Evolutionary conservation across 1,139 yeast species (phyloP).

Genomic region (Lipomyces yarrowii): DNA sequence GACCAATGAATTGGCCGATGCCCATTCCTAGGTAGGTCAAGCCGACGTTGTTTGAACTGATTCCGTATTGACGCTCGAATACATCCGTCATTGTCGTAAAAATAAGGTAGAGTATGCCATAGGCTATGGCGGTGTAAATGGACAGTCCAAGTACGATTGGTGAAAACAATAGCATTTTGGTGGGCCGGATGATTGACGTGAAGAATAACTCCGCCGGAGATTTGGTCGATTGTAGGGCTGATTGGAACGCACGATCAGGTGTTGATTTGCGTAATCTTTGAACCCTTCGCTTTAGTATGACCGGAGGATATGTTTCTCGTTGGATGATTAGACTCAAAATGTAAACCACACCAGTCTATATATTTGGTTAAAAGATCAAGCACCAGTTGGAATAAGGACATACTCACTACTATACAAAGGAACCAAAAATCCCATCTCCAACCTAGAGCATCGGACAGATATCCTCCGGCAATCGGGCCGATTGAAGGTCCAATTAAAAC

Average conservation of each 20-base stretch:
- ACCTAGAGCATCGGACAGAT: constrained; percentile 49
- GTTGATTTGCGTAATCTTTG: constrained; percentile 58
- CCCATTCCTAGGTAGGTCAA: constrained; percentile 54
- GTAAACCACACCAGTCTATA: constrained; percentile 52
- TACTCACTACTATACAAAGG: neutral
- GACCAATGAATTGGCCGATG: constrained; percentile 50
- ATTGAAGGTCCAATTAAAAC: constrained; percentile 74
- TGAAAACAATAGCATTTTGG: constrained; percentile 59
- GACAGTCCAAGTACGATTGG: constrained; percentile 83
- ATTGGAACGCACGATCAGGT: constrained; percentile 54
- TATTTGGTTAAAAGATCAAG: constrained; percentile 45
- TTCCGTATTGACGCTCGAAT: constrained; percentile 48
- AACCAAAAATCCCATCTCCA: constrained; percentile 6
- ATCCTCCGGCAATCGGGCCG: constrained; percentile 62
- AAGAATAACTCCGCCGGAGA: constrained; percentile 42
- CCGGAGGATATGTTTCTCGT: constrained; percentile 65
- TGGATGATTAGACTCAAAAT: constrained; percentile 49
- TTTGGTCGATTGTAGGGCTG: neutral
- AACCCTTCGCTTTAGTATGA: constrained; percentile 61
- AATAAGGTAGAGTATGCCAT: constrained; percentile 69
- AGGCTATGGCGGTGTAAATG: constrained; percentile 79
- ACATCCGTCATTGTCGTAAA: constrained; percentile 62
- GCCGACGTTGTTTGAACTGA: constrained; percentile 44
- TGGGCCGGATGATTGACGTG: constrained; percentile 54
- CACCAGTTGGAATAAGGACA: neutral